phyloP scores from a whole-genome alignment of 352 stramenopile species.

The Phytopythium cucurbitacearum region DNA sequence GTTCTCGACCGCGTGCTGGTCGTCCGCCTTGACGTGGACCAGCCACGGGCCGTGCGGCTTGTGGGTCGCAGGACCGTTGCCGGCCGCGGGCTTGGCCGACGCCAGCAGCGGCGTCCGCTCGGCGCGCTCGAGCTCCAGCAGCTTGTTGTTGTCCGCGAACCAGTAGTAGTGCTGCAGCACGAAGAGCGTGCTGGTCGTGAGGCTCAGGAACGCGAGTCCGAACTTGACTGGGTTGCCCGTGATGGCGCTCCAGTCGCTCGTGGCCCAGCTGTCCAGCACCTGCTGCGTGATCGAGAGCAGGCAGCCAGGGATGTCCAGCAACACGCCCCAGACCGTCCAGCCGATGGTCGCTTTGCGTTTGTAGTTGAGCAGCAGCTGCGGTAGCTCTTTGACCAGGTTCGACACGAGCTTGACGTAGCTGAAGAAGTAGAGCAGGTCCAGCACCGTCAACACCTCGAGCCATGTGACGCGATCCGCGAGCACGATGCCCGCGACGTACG shows the following conservation, averaged over 20 bases:
- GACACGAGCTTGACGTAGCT: conserved; percentile 91
- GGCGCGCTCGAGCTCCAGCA: neutral
- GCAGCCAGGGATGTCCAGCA: conserved; percentile 44
- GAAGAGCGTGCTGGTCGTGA: conserved; percentile 70
- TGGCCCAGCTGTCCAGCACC: conserved; percentile 4
- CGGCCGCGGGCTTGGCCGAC: neutral
- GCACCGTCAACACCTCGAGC: conserved; percentile 40
- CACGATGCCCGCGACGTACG: conserved; percentile 53
- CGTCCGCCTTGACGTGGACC: neutral
- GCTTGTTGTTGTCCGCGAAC: conserved; percentile 58
- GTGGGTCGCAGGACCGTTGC: neutral
- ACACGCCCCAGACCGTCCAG: conserved; percentile 97
- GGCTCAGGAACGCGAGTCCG: conserved; percentile 90
- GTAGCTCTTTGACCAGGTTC: conserved; percentile 92
- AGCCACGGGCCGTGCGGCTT: neutral
- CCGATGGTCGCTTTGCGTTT: conserved; percentile 92
- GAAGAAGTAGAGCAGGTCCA: conserved; percentile 91
- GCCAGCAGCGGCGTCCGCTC: conserved; percentile 3
- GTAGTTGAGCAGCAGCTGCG: conserved; percentile 41
- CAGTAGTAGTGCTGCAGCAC: conserved; percentile 95
- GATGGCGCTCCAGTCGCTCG: conserved; percentile 2
- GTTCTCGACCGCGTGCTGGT: neutral
- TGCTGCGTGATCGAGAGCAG: conserved; percentile 5
- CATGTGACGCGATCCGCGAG: conserved; percentile 29
- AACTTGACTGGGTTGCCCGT: conserved; percentile 96